These are phyloP conservation scores for Phytophthora capsici DNA, from an alignment of 352 stramenopile species.

Conservation along the genomic window DNA sequence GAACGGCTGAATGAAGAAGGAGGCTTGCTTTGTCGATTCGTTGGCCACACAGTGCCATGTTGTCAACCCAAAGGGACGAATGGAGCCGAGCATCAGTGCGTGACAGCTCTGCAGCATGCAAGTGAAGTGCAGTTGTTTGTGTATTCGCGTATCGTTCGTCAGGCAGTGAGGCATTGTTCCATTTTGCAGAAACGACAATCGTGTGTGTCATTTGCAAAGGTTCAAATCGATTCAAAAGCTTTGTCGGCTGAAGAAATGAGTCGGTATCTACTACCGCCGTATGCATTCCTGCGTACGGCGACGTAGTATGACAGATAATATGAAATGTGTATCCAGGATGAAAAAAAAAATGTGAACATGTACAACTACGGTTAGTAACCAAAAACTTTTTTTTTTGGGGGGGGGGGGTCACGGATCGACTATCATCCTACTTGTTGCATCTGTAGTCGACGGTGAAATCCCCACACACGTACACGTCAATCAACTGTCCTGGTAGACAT, in stretches of 20 bases:
- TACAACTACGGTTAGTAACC: too few relatives aligned
- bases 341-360: too few relatives aligned
- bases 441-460: not conserved
- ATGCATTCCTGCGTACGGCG: constrained; percentile 30
- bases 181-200: constrained; percentile 25
- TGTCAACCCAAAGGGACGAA: constrained; percentile 30
- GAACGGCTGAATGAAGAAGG: constrained; percentile 38
- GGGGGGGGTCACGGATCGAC: too few relatives aligned
- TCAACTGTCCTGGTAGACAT: not conserved
- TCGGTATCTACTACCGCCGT: constrained; percentile 45
- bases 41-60: constrained; percentile 46
- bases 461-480: not conserved
- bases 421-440: not conserved
- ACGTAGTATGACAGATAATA: not conserved
- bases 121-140: constrained; percentile 45
- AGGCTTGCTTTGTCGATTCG: constrained; percentile 48
- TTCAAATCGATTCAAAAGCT: constrained; percentile 10
- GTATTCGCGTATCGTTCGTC: constrained; percentile 37
- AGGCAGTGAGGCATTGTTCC: constrained; percentile 40
- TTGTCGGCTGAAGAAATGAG: constrained; percentile 32
- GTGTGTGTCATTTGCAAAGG: constrained; percentile 36
- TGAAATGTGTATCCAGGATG: not conserved
- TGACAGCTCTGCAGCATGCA: constrained; percentile 35
- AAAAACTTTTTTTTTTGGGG: too few relatives aligned
- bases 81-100: constrained; percentile 21